A percentile compares a stretch with the other conserved stretches of the same genome.
These are phyloP conservation scores for Amanita fuliginea DNA, from an alignment of 768 basidiomycete species.

Conservation along the genomic window DNA sequence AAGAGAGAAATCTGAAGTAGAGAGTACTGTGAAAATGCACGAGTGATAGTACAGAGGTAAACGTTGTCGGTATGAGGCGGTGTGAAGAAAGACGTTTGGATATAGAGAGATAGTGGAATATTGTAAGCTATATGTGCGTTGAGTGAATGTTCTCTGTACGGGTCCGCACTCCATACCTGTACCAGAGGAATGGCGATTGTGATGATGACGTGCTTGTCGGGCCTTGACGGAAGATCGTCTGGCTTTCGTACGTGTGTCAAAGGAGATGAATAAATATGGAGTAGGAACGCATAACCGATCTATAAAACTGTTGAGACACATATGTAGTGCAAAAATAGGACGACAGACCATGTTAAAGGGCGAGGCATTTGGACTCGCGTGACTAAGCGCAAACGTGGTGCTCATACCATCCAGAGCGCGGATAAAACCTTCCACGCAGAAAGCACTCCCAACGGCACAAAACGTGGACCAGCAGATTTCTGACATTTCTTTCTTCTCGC, in stretches of 20 bases:
- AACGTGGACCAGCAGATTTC: slow-evolving; percentile 71
- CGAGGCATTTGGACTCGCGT: slow-evolving; percentile 35
- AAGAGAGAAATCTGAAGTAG: slow-evolving; percentile 21
- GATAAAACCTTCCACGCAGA: slow-evolving; percentile 55
- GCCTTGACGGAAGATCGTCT: slow-evolving; percentile 41
- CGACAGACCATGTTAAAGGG: slow-evolving; percentile 62
- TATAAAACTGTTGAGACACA: slow-evolving; percentile 16
- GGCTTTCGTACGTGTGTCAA: slow-evolving; percentile 39
- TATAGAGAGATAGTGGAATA: slow-evolving; percentile 58
- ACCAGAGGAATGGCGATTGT: slow-evolving; percentile 64
- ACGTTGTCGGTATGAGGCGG: slow-evolving; percentile 58
- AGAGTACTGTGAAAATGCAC: slow-evolving; percentile 59
- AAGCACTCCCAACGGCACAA: slow-evolving; percentile 50
- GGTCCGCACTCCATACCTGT: slow-evolving; percentile 33
- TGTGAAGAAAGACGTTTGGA: slow-evolving; percentile 53
- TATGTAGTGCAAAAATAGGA: not conserved
- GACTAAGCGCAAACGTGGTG: slow-evolving; percentile 23
- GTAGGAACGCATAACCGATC: slow-evolving; percentile 70
- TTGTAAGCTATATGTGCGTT: slow-evolving; percentile 31
- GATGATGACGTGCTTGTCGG: slow-evolving; percentile 64
- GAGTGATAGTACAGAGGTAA: slow-evolving; percentile 48
- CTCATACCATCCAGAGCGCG: slow-evolving; percentile 57
- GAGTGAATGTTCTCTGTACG: not conserved
- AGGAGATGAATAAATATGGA: slow-evolving; percentile 65
- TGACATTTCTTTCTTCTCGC: slow-evolving; percentile 37